Evolutionary conservation across 192 early-diverging fungal genomes (phyloP).

Genomic region (Endogone sp.): DNA sequence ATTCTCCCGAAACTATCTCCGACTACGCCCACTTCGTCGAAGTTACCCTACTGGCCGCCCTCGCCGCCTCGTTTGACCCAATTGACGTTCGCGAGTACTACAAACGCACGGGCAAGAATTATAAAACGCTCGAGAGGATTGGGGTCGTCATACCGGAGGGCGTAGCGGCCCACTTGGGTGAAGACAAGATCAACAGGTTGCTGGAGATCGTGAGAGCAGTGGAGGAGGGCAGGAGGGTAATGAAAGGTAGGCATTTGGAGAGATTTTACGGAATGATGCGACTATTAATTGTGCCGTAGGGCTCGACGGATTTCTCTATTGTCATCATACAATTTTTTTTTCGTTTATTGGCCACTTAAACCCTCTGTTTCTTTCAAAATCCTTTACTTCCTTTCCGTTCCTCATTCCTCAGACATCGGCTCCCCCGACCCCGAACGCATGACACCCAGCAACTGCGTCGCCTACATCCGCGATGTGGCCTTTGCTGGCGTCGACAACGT

Average conservation of each 20-base stretch:
- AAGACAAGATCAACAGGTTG: conserved; percentile 30
- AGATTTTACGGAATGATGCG: no score
- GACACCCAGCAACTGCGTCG: conserved; percentile 71
- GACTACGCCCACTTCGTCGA: conserved; percentile 71
- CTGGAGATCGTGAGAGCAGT: conserved; percentile 60
- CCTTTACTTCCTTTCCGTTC: conserved; percentile 15
- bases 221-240: conserved; percentile 68
- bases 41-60: conserved; percentile 67
- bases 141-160: conserved; percentile 37
- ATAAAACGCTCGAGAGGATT: conserved; percentile 55
- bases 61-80: conserved; percentile 72
- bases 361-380: conserved; percentile 1
- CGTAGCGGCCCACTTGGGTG: conserved; percentile 16
- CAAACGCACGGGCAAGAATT: conserved; percentile 33
- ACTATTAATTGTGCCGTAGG: no score
- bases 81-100: conserved; percentile 78
- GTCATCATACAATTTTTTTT: not conserved
- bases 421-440: conserved; percentile 85
- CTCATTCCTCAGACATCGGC: conserved; percentile 61
- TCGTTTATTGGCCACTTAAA: not conserved
- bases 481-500: conserved; percentile 53
- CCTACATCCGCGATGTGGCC: conserved; percentile 58
- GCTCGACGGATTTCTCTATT: no score
- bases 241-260: conserved; percentile 39
- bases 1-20: conserved; percentile 4